Evolutionary conservation across 1,284 basidiomycete genomes (phyloP), one percentile per base, ranked within the genome.

Genomic region (Mycena citricolor): DNA sequence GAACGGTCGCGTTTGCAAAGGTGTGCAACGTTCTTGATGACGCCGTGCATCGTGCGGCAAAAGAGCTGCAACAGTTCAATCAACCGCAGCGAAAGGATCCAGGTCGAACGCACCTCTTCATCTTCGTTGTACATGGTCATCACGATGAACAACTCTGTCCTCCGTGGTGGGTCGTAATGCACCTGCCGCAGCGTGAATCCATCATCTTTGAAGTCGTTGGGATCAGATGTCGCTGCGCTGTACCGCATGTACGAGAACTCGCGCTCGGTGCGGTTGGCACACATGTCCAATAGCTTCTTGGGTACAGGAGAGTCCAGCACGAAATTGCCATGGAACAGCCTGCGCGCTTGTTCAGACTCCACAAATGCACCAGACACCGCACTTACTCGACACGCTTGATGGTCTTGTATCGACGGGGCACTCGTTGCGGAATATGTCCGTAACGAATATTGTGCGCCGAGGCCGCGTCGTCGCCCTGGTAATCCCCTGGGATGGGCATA

Each of bases 161-260:
- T 73, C 20, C 92, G 73, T 0, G 85, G 81, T 0, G 90, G 90
- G 56, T 94, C 88, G 64, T 94, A 94, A 53, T 90, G 77, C 21
- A 69, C 67, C 38, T 85, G 92, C 7, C 91, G 77, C 5, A 95
- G 73, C 0, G 89, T 90, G 67, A 93, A 97, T 3, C 84, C 82
- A 30, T 79, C 70, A 22, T 81, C 71, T 55, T 83, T 77, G 65
- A 95, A 97, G 59, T 91, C 83, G 61, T 95, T 90, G 3, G 92
- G 92, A 63, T 95, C 91, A 64, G 89, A 92, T 0, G 93, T 95
- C n/a, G 89, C 90, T 0, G 91, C 92, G 2, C 85, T 86, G 66
- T 94, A 94, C 6, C 94, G 81, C 90, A 97, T 92, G 65, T 94
- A 87, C 2, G 90, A 92, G 63, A 94, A 95, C 66, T 99, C 95